Base-by-base conservation (phyloP, 345 rosid species). In the Lumnitzera littorea region DNA sequence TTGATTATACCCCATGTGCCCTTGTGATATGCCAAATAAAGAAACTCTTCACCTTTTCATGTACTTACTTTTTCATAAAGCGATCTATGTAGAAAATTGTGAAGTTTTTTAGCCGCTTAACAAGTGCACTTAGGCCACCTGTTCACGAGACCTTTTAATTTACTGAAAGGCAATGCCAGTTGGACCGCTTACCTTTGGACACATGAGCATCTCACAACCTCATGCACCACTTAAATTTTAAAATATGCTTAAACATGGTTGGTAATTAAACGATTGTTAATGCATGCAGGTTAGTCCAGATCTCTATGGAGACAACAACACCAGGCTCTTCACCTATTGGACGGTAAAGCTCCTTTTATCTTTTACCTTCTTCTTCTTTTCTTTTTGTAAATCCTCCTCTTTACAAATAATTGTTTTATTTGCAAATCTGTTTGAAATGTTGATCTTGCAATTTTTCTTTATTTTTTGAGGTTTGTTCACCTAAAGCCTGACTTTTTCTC, bases 301-400 rank as follows among this genome's bases (percentile, higher is more conserved):
- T 88, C 89, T 94, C 2, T 94, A 94, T 69, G 99, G 99, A 52
- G 99, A 94, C 77, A 94, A 94, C 79, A 94, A 94, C 69, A 94
- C 99, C 48, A 86, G 99, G 67, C 96, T 94, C 66, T 94, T 94
- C 89, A 90, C 96, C 52, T 94, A 94, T 78, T 94, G 99, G 99
- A 94, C 99, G 69, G 99, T 94, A 78, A 84, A 85, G 70, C 57
- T 67, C 31, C 68, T 17, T 23, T 51, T 25, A 52, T 56, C 50
- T 48, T 67, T 41, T 47, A 50, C 15, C 20, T 20, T 20, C 20
- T 20, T 20, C 20, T 20, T 20, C 20, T 20, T 20, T 20, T 20
- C 1, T 20, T 20, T 20, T 20, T 20, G n/a, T n/a, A n/a, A n/a
- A n/a, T 12, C 27, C 24, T 15, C 14, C 9, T 8, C 2, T 24